Percentiles rank a stretch among this genome's conserved stretches.
phyloP scores from a whole-genome alignment of 2,329 filamentous ascomycete genomes.

The Xylariaceae sp. region DNA sequence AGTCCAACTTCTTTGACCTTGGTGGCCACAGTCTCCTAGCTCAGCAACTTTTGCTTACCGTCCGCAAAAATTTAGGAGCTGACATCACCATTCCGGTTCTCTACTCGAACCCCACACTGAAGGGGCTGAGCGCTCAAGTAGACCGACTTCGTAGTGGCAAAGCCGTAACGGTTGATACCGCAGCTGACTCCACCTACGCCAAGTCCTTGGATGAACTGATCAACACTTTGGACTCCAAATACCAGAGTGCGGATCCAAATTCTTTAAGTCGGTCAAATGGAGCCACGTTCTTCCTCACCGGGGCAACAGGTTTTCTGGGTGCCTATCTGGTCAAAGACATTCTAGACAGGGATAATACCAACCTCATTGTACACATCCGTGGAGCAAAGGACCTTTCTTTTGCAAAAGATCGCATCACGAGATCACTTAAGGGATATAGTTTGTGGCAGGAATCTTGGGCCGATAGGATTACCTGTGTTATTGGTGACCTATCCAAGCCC shows the following conservation, averaged over 20 bases:
- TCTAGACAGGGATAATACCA: conserved; percentile 56
- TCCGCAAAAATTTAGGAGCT: conserved; percentile 41
- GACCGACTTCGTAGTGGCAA: conserved; percentile 36
- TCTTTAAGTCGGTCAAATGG: conserved; percentile 10
- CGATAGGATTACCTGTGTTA: conserved; percentile 60
- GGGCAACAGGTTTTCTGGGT: conserved; percentile 86
- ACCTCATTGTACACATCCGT: conserved; percentile 73
- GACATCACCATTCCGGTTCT: conserved; percentile 67
- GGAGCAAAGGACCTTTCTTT: conserved; percentile 55
- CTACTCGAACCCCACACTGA: conserved; percentile 58
- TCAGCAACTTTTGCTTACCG: conserved; percentile 72
- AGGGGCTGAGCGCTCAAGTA: conserved; percentile 47
- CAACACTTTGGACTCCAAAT: conserved; percentile 36
- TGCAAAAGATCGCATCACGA: conserved; percentile 61
- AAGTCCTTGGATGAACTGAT: conserved; percentile 45
- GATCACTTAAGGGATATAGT: conserved; percentile 70
- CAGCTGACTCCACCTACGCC: conserved; percentile 41
- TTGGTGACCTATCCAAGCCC: conserved; percentile 70
- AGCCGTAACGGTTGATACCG: conserved; percentile 14
- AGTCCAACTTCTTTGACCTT: conserved; percentile 69
- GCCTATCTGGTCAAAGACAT: conserved; percentile 75
- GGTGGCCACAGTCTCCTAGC: conserved; percentile 79
- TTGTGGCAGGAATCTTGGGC: conserved; percentile 72
- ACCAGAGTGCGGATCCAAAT: conserved; percentile 28
- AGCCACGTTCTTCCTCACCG: conserved; percentile 73